Base-by-base conservation (phyloP, 345 rosid genomes). In the Gossypium ekmanianum region DNA sequence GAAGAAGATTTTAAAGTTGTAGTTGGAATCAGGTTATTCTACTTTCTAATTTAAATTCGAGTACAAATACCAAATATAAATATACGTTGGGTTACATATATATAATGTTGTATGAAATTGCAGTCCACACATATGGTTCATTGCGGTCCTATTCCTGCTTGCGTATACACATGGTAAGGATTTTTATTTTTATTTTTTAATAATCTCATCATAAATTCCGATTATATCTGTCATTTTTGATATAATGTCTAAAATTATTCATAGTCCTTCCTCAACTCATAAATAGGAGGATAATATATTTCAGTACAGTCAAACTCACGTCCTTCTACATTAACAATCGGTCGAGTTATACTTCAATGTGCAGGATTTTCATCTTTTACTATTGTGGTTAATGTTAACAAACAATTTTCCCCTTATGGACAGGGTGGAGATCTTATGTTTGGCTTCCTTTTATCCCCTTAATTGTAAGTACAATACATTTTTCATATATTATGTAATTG, bases 391-490 rank as follows among this genome's bases (percentile, higher is more conserved):
- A 5, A 4, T 34, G 1, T 34, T 55, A 74, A 39, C 9, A 22
- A 0, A 8, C 18, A 45, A 73, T 22, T 20, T 7, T 45, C 27
- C 56, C n/a, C 20, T 11, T 74, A 57, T 52, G 44, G 12, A 57
- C 85, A 95, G 97, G 97, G 78, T 87, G 83, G 92, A 27, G 50
- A 50, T 81, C 99, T 11, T 85, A 87, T 74, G 79, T 84, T 0
- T 95, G 99, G 99, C 65, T 93, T 41, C 99, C 99, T 9, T 90
- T 92, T 64, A 47, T 93, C 71, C 94, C 99, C n/a, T 78, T 95
- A 76, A 0, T 90, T 79, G 99, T 93, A 89, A 95, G 98, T 69
- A 68, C 51, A 55, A 55, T 7, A 2, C 9, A 54, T 54, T 34
- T 34, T 34, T 34, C 41, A 34, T 5, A 34, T 34, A 34, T 34